Evolutionary conservation across 345 rosid genomes (phyloP).

Genomic region (Cochlearia excelsa): DNA sequence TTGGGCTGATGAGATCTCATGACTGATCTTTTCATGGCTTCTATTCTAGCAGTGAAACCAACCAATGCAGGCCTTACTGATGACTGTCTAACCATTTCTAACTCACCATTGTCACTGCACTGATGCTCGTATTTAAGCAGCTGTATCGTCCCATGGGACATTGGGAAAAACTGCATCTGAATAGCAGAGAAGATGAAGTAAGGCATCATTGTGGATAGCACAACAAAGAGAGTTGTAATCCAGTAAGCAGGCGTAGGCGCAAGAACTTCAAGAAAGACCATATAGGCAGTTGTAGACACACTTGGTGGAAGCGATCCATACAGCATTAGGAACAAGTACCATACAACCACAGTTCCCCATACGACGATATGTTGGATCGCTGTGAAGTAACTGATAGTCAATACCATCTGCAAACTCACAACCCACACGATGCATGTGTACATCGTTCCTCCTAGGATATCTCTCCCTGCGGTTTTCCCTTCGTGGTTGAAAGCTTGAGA

Average conservation of each 20-base stretch:
- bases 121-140: slow-evolving; percentile 70
- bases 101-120: slow-evolving; percentile 52
- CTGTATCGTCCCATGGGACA: slow-evolving; percentile 80
- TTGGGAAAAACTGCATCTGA: slow-evolving; percentile 83
- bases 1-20: slow-evolving; percentile 27
- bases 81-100: slow-evolving; percentile 65
- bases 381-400: slow-evolving; percentile 78
- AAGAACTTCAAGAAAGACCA: slow-evolving; percentile 70
- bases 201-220: slow-evolving; percentile 55
- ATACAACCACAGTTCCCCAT: slow-evolving; percentile 64
- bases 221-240: slow-evolving; percentile 57
- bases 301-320: slow-evolving; percentile 57
- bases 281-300: slow-evolving; percentile 50
- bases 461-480: slow-evolving; percentile 66
- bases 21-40: slow-evolving; percentile 66
- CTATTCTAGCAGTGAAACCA: slow-evolving; percentile 76
- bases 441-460: slow-evolving; percentile 72
- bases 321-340: slow-evolving; percentile 68
- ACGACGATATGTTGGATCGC: slow-evolving; percentile 56
- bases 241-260: slow-evolving; percentile 81
- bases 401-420: slow-evolving; percentile 83
- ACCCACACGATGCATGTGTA: slow-evolving; percentile 88
- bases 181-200: slow-evolving; percentile 57
- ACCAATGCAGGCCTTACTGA: slow-evolving; percentile 63
- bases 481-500: slow-evolving; percentile 64